These are phyloP conservation scores for Pichia exigua DNA, from an alignment of 805 yeast genomes.

Conservation along the genomic window DNA sequence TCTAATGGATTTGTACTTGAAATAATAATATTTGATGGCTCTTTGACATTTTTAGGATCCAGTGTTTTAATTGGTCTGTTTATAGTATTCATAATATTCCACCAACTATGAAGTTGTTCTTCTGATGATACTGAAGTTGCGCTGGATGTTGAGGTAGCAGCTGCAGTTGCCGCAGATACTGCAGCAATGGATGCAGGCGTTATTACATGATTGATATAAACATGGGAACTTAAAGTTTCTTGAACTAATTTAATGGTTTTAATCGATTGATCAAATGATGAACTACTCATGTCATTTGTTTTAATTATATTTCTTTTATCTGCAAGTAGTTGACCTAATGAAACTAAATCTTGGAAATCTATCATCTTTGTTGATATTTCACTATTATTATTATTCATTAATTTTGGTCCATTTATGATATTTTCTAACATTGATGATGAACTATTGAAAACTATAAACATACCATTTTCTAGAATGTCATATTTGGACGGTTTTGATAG, in stretches of 20 bases:
- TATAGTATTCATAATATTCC: constrained; percentile 3
- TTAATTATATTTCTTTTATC: neutral
- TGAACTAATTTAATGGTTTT: neutral
- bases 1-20: constrained; percentile 8
- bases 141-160: neutral
- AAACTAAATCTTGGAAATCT: constrained; percentile 21
- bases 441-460: constrained; percentile 16
- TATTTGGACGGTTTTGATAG: constrained; percentile 16
- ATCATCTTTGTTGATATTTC: constrained; percentile 18
- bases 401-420: constrained; percentile 6
- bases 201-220: constrained; percentile 21
- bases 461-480: constrained; percentile 13
- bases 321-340: constrained; percentile 22
- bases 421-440: constrained; percentile 8
- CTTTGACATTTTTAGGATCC: neutral
- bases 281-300: neutral
- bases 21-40: constrained; percentile 1
- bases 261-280: neutral
- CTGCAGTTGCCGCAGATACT: constrained; percentile 1
- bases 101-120: constrained; percentile 3
- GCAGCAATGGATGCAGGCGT: constrained; percentile 5
- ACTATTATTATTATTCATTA: neutral
- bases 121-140: neutral
- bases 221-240: constrained; percentile 19
- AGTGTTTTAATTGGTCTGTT: neutral